Percentiles rank a stretch among this genome's conserved stretches.
phyloP scores from a whole-genome alignment of 2,329 filamentous ascomycete genomes.

The Didymella sp. region DNA sequence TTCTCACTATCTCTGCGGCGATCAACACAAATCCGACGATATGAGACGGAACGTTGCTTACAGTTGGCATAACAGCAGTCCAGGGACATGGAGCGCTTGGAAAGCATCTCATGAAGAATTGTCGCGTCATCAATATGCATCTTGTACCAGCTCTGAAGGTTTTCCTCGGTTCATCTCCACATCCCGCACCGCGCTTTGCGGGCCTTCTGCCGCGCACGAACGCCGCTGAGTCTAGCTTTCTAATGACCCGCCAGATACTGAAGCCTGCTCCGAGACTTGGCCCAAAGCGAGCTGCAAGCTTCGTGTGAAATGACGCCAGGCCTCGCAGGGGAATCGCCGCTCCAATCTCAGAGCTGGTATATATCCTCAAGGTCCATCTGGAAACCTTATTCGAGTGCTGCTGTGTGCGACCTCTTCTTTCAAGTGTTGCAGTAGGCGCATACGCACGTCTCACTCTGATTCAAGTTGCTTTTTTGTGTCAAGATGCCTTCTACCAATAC shows the following conservation, averaged over 20 bases:
- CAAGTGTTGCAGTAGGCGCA: background rate
- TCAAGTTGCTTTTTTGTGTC: conserved; percentile 3
- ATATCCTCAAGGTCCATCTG: conserved; percentile 9
- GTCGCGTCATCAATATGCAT: conserved; percentile 1
- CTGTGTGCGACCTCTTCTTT: background rate
- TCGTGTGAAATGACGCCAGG: conserved; percentile 12
- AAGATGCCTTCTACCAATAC: conserved; percentile 21
- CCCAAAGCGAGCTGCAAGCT: conserved; percentile 7
- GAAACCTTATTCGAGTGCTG: conserved; percentile 6
- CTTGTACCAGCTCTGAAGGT: background rate
- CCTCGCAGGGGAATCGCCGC: conserved; percentile 5
- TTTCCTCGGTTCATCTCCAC: conserved; percentile 7
- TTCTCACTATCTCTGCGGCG: background rate
- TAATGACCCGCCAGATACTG: background rate
- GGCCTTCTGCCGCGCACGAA: conserved; percentile 12
- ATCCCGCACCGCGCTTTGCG: conserved; percentile 10
- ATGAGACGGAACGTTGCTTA: background rate
- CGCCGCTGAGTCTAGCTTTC: conserved; percentile 12
- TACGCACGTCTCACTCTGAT: conserved; percentile 10
- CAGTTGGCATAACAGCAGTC: background rate
- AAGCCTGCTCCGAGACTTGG: conserved; percentile 6
- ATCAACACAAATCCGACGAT: background rate
- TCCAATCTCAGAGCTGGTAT: conserved; percentile 16
- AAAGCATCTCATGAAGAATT: background rate
- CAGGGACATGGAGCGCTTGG: background rate